These are phyloP conservation scores for Penicillium sp. DNA, from an alignment of 2,329 filamentous ascomycete species.

Conservation along the genomic window DNA sequence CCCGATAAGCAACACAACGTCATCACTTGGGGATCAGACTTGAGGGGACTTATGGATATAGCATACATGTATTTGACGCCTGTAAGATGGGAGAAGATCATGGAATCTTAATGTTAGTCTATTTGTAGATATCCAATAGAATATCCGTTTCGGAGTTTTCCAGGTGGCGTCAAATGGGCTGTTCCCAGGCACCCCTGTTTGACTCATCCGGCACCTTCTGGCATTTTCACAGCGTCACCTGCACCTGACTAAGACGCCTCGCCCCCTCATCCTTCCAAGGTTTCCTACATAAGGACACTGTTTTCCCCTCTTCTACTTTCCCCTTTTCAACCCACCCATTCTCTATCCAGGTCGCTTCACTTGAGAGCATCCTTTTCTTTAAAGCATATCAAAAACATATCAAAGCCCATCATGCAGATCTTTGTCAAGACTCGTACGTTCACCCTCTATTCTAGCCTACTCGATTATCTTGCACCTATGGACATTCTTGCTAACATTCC, in stretches of 20 bases:
- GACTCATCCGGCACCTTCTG: constrained; percentile 27
- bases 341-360: constrained; percentile 4
- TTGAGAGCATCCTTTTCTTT: constrained; percentile 10
- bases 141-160: neutral
- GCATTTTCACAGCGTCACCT: constrained; percentile 9
- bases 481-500: neutral
- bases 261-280: constrained; percentile 18
- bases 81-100: neutral
- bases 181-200: constrained; percentile 19
- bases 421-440: constrained; percentile 92
- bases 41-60: neutral
- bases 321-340: constrained; percentile 15
- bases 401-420: constrained; percentile 75
- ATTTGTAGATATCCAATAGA: neutral
- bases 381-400: constrained; percentile 9
- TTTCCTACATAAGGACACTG: constrained; percentile 32
- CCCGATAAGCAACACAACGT: constrained; percentile 24
- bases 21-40: constrained; percentile 10
- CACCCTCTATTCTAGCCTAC: constrained; percentile 17
- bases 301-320: constrained; percentile 24
- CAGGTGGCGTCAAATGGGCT: constrained; percentile 19
- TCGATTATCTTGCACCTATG: constrained; percentile 14
- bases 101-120: neutral
- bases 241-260: constrained; percentile 29
- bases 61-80: too few species aligned